Conservation (phyloP, 2,329 filamentous ascomycete genomes). For the Ophiostoma triangulosporum region DNA sequence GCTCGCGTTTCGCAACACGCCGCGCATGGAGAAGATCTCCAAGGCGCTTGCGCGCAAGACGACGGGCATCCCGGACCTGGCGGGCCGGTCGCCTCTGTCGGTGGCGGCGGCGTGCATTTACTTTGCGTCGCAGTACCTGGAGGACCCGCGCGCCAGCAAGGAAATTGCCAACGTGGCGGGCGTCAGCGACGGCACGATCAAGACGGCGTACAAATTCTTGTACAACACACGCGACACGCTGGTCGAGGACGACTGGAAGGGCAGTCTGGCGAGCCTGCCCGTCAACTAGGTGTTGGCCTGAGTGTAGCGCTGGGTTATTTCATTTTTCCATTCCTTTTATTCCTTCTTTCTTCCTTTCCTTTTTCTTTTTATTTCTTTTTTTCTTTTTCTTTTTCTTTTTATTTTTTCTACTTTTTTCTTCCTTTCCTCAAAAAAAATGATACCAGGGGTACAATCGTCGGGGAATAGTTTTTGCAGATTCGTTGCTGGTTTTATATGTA, state of each 20-base stretch:
- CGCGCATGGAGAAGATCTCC: slow-evolving; percentile 66
- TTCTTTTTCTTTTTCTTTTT: not conserved
- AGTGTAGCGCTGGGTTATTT: not conserved
- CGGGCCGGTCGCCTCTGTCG: slow-evolving; percentile 84
- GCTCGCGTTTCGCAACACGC: slow-evolving; percentile 57
- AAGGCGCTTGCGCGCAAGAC: slow-evolving; percentile 67
- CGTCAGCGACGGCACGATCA: slow-evolving; percentile 93
- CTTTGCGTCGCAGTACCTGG: slow-evolving; percentile 82
- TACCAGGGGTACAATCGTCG: too few species aligned
- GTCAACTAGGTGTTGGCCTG: slow-evolving; percentile 26
- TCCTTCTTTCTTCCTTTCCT: not conserved
- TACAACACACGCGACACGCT: slow-evolving; percentile 62
- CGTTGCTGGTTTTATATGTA: too few species aligned
- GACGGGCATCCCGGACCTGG: slow-evolving; percentile 63
- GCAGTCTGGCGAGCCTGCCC: slow-evolving; percentile 59
- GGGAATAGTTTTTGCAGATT: too few species aligned
- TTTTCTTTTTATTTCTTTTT: not conserved
- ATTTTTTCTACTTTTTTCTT: not conserved
- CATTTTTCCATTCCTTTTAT: not conserved
- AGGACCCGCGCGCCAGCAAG: slow-evolving; percentile 64
- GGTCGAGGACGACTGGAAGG: slow-evolving; percentile 25
- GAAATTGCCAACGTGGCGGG: slow-evolving; percentile 75
- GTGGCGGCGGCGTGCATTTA: slow-evolving; percentile 94
- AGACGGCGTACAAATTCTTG: slow-evolving; percentile 84
- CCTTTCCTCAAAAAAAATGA: too few species aligned